Base-by-base conservation (phyloP, 495 filamentous ascomycete genomes). In the Penicillium salamii region DNA sequence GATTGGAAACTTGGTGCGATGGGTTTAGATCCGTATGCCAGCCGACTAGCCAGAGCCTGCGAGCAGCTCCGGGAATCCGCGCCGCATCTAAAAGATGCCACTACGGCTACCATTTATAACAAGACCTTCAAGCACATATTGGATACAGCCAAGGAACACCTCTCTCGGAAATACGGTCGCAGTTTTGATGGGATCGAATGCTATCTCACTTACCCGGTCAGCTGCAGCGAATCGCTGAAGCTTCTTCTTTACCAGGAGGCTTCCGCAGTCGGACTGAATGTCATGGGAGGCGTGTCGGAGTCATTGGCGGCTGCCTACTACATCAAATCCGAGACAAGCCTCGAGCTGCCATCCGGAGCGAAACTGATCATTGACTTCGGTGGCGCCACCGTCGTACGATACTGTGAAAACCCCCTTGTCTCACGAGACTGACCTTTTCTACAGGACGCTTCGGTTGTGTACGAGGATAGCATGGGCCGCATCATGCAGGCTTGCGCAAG, bases 141-240 rank as follows among this genome's bases (percentile, higher is more conserved):
- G 21, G 20, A 43, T 11, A 31, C 26, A n/a, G 41, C 14, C 41
- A 43, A 43, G 18, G 26, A 29, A 12, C 41, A 43, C 15, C 41
- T 43, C 20, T 14, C 8, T 17, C 14, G 18, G 2, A 32, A 43
- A 17, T 14, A 43, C 20, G 41, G 41, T 31, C 21, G 20, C 7
- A 28, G 14, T 26, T 43, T 28, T 23, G 41, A 23, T 17, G n/a
- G 12, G 41, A 43, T 43, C 18, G 19, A 29, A 17, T 11, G 21
- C 41, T 43, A 28, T 23, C 41, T 43, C 28, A 43, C 41, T 6
- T 43, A 43, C 13, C 41, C 41, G 28, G 41, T 43, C 41, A 43
- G 26, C 41, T 43, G 26, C 41, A 23, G 26, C 31, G 41, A 43
- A 26, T 31, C 41, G 9, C 12, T 43, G 28, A 23, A 24, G 23